A percentile compares a stretch with the other conserved stretches of the same genome.
Conservation (phyloP, 805 yeast genomes). For the Candida ortonii region DNA sequence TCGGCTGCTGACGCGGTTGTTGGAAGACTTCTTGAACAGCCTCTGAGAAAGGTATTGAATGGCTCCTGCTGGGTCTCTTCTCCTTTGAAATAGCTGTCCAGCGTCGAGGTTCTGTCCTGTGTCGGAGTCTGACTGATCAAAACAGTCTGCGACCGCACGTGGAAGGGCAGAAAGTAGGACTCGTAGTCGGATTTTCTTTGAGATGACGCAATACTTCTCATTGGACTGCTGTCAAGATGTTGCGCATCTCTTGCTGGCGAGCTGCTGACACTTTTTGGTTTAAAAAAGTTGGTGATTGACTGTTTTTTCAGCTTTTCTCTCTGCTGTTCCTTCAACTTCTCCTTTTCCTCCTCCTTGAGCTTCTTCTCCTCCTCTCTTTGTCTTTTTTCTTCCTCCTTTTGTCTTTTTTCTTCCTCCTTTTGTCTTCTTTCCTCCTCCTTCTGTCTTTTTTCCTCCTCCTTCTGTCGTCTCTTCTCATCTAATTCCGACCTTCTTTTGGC, state of each 20-base stretch:
- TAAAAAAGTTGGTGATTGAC: conserved; percentile 34
- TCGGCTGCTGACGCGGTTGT: conserved; percentile 21
- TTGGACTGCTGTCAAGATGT: conserved; percentile 5
- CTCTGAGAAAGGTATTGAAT: conserved; percentile 14
- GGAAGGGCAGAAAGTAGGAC: conserved; percentile 30
- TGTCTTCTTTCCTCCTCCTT: conserved; percentile 20
- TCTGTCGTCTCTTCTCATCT: conserved; percentile 29
- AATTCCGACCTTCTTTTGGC: conserved; percentile 29
- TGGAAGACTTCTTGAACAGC: background rate
- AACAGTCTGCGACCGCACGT: conserved; percentile 25
- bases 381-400: conserved; percentile 26
- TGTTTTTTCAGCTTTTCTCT: conserved; percentile 26
- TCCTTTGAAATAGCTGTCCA: conserved; percentile 19
- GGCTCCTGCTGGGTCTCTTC: conserved; percentile 6
- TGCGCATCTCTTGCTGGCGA: conserved; percentile 1
- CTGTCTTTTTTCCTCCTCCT: conserved; percentile 35
- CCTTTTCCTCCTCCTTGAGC: conserved; percentile 21
- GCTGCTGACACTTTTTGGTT: conserved; percentile 15
- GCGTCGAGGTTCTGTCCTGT: conserved; percentile 2
- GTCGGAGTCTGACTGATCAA: conserved; percentile 8
- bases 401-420: conserved; percentile 27
- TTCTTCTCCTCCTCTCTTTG: conserved; percentile 17
- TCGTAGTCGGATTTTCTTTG: conserved; percentile 19
- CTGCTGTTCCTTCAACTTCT: conserved; percentile 20
- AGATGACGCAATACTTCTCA: background rate